Evolutionary conservation across 1,284 basidiomycete species (phyloP), one percentile per base, ranked within the genome.

Genomic region (Malassezia sp.): DNA sequence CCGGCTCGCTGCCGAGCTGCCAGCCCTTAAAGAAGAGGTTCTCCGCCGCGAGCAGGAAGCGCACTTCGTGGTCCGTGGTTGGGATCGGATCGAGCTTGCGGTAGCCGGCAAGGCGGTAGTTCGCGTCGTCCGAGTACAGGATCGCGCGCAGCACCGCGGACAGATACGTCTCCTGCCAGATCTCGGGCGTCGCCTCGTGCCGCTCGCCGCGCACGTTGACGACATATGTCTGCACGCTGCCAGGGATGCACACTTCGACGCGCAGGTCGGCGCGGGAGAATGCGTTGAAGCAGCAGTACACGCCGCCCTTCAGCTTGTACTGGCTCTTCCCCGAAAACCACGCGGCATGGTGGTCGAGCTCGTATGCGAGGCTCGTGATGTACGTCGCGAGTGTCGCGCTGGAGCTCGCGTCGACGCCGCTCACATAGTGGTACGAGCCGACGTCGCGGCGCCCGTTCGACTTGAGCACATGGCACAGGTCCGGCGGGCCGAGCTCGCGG

Each of bases 201-300:
- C 85, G 76, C 70, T 97, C 90, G 18, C 93, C 91, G 20, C 91
- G 80, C 43, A 93, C 72, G 72, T 97, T 93, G 20, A 97, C 82
- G 22, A 87, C 82, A 71, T 95, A 96, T 7, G 91, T 85, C 60
- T 84, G 81, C 2, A 99, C 93, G 20, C 90, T 90, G 32, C 91
- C 91, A 0, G 93, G 93, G 41, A 97, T 97, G 72, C 91, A 91
- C 48, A 96, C 93, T 57, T 97, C 91, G 6, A 99, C 90, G 32
- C 91, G 80, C 20, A 97, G 82, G 64, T 99, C 93, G 29, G 97
- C 85, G 17, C 93, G 77, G 31, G 89, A 91, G 70, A 99, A 97
- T 12, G 93, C 93, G 70, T 99, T 93, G 75, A 95, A 99, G 72
- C 89, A 93, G 52, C 91, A 99, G 71, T 88, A 99, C 38, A 84